Evolutionary conservation across 1,284 basidiomycete species (phyloP).

Genomic region (Takashimella tepidaria): DNA sequence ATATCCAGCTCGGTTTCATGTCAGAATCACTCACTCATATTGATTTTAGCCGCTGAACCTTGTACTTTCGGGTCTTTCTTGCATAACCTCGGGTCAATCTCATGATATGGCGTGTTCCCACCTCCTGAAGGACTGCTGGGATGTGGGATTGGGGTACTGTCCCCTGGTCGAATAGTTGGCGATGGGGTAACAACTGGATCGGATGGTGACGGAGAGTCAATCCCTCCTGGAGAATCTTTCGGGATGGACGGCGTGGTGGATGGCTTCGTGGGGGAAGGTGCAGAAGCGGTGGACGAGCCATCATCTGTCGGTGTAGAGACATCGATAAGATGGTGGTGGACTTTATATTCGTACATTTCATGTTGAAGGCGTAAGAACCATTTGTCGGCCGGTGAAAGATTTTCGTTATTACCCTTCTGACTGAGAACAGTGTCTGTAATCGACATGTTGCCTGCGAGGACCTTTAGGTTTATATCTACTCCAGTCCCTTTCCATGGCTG

Average conservation of each 20-base stretch:
- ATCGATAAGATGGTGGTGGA: constrained; percentile 7
- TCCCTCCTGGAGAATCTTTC: no score
- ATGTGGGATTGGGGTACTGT: no score
- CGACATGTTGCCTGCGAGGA: not conserved
- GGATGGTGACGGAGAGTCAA: constrained; percentile 4
- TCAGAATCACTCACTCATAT: constrained; percentile 60
- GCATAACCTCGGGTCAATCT: constrained; percentile 52
- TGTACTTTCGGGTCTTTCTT: constrained; percentile 66
- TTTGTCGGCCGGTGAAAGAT: constrained; percentile 34
- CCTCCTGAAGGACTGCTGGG: not conserved
- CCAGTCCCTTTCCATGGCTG: not conserved
- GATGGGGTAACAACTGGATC: not conserved
- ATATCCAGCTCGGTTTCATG: no score
- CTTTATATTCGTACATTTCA: constrained; percentile 29
- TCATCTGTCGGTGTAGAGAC: not conserved
- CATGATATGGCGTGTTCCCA: constrained; percentile 20
- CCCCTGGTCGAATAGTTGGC: not conserved
- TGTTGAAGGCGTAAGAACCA: constrained; percentile 43
- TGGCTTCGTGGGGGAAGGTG: not conserved
- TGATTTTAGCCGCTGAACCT: constrained; percentile 63
- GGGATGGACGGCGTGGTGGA: not conserved
- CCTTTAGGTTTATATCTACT: no score
- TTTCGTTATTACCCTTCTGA: not conserved
- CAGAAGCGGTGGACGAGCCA: not conserved
- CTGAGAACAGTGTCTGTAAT: not conserved